A percentile compares a stretch with the other conserved stretches of the same genome.
Evolutionary conservation across 2,329 filamentous ascomycete species (phyloP).

Genomic region (Dothistroma pini): DNA sequence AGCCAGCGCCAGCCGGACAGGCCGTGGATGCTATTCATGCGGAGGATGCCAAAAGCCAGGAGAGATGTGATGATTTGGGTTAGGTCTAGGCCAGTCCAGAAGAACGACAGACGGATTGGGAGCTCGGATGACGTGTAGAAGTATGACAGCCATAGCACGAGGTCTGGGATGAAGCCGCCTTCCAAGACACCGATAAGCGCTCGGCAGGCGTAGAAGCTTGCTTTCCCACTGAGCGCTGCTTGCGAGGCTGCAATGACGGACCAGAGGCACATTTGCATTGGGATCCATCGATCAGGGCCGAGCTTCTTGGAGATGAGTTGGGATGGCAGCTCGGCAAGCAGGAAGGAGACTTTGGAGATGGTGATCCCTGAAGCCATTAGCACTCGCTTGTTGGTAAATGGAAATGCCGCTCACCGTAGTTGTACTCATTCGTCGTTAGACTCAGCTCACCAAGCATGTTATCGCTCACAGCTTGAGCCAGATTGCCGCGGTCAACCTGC

Average conservation of each 20-base stretch:
- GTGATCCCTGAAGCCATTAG: slow-evolving; percentile 13
- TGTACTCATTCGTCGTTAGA: slow-evolving; percentile 29
- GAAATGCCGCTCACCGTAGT: slow-evolving; percentile 15
- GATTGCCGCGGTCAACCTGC: slow-evolving; percentile 25
- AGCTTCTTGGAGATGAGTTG: slow-evolving; percentile 13
- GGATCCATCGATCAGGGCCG: slow-evolving; percentile 7
- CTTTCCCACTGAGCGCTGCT: slow-evolving; percentile 10
- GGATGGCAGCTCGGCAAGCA: slow-evolving; percentile 26
- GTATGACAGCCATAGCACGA: slow-evolving; percentile 8
- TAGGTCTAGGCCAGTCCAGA: slow-evolving; percentile 6
- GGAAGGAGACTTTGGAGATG: slow-evolving; percentile 20
- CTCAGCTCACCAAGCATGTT: slow-evolving; percentile 22
- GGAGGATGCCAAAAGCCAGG: slow-evolving; percentile 6
- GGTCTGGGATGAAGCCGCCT: slow-evolving; percentile 9
- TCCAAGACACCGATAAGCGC: slow-evolving; percentile 8
- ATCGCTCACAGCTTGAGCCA: slow-evolving; percentile 21
- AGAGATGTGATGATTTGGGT: slow-evolving; percentile 35
- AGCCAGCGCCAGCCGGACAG: slow-evolving; percentile 25
- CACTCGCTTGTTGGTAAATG: neutral
- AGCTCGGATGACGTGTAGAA: slow-evolving; percentile 12
- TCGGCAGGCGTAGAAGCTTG: slow-evolving; percentile 6
- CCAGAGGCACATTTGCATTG: slow-evolving; percentile 9
- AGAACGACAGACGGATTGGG: slow-evolving; percentile 13
- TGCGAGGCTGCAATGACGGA: slow-evolving; percentile 8
- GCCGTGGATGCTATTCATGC: slow-evolving; percentile 39